Percentiles rank a stretch among this genome's conserved stretches.
Evolutionary conservation across 2,329 filamentous ascomycete species (phyloP).

Genomic region (Penicillium sp.): DNA sequence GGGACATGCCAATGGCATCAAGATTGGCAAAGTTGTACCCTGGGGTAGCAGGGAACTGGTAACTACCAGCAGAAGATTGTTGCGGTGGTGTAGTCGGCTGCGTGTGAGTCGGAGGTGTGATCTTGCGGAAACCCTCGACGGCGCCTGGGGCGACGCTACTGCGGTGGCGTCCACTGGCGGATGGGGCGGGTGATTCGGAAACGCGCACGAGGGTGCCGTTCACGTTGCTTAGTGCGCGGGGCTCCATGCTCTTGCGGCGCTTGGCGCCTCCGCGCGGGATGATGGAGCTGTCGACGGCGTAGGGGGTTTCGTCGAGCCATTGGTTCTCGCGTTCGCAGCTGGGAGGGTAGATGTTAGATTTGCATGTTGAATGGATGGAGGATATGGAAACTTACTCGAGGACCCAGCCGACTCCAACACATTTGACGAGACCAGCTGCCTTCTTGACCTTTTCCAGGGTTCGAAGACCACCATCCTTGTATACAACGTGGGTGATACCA

Average conservation of each 20-base stretch:
- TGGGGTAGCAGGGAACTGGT: constrained; percentile 34
- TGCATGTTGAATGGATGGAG: constrained; percentile 11
- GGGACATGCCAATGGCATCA: constrained; percentile 42
- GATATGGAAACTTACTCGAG: constrained; percentile 64
- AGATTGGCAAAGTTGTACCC: constrained; percentile 36
- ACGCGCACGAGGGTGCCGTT: constrained; percentile 59
- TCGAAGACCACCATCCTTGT: constrained; percentile 76
- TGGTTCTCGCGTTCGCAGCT: constrained; percentile 72
- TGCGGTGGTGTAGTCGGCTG: constrained; percentile 19
- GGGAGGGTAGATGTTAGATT: not conserved
- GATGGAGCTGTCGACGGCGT: constrained; percentile 63
- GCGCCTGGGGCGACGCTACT: constrained; percentile 31
- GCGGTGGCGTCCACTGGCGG: constrained; percentile 29
- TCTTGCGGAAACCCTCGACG: constrained; percentile 33
- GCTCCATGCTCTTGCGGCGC: constrained; percentile 78
- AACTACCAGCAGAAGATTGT: constrained; percentile 14
- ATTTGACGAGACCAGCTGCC: constrained; percentile 70
- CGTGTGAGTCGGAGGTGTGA: constrained; percentile 31
- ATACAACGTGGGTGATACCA: constrained; percentile 83
- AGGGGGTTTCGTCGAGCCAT: constrained; percentile 71
- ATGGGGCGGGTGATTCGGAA: constrained; percentile 26
- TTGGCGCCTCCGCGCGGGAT: constrained; percentile 67
- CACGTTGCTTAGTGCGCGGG: constrained; percentile 63
- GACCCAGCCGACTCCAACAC: constrained; percentile 84
- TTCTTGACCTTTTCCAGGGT: constrained; percentile 77